A percentile compares a stretch with the other conserved stretches of the same genome.
These are phyloP conservation scores for Tilletia horrida DNA, from an alignment of 1,284 basidiomycete genomes.

Conservation along the genomic window DNA sequence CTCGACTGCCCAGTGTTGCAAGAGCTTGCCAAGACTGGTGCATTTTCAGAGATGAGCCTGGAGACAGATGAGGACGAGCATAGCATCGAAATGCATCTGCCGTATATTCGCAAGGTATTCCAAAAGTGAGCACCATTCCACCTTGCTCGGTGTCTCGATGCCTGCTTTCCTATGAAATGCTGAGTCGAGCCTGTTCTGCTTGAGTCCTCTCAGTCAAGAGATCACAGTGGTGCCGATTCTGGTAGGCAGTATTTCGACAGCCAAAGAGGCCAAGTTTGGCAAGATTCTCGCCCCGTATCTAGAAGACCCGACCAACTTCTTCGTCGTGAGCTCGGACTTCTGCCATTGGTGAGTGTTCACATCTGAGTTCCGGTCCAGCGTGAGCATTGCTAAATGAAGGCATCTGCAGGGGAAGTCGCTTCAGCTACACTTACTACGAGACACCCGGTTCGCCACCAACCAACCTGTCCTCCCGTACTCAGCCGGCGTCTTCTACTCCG, in stretches of 20 bases:
- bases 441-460: constrained; percentile 60
- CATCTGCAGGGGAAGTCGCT: constrained; percentile 74
- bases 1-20: constrained; percentile 62
- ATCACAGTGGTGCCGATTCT: constrained; percentile 85
- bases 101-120: constrained; percentile 84
- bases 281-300: constrained; percentile 75
- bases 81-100: constrained; percentile 95
- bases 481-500: constrained; percentile 23
- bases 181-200: neutral
- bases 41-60: constrained; percentile 70
- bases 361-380: neutral
- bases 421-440: constrained; percentile 87
- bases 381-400: neutral
- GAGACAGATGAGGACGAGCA: constrained; percentile 87
- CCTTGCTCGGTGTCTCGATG: neutral
- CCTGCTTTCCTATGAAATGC: no score
- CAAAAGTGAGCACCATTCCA: constrained; percentile 62
- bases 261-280: constrained; percentile 67
- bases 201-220: constrained; percentile 60
- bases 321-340: constrained; percentile 91
- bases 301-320: constrained; percentile 72
- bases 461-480: constrained; percentile 19
- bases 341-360: constrained; percentile 77
- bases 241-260: constrained; percentile 73
- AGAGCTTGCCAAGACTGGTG: constrained; percentile 67